Evolutionary conservation across 148 eudicot species (phyloP), one percentile per base, ranked within the genome.

Genomic region (Camellia japonica): DNA sequence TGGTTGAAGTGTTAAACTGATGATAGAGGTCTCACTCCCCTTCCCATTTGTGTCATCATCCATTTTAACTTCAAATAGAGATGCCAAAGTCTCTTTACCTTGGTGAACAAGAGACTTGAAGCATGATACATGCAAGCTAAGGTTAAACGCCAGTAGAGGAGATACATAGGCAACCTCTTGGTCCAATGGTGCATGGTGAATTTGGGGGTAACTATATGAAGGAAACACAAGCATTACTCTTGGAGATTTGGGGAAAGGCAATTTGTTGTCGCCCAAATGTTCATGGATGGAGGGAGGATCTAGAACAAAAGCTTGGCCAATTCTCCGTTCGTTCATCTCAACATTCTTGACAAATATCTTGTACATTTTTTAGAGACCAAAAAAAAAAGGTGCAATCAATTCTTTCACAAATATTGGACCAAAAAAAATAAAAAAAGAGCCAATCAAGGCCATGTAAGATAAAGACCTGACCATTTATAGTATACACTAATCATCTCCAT

Each of bases 61-160:
- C 63, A 74, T 82, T 58, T 86, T 78, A 46, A 80, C 72, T 77
- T 88, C 90, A 88, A 95, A 92, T 74, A 92, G 78, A 78, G 93
- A 90, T 67, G 89, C 87, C 16, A 93, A 82, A 66, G 87, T 75
- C 77, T 89, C 93, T 79, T 86, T 87, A 61, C 98, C 98, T 74
- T 86, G 89, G 44, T 85, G 85, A 84, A 93, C 86, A 76, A 93
- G 89, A 79, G 86, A 85, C 78, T 87, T 89, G 84, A 95, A 85
- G 88, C 94, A 88, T 56, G 98, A 93, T 10, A 89, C 82, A 77
- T 95, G 97, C 83, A 95, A 79, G 55, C 86, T 87, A 79, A 93
- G 87, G 82, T 95, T 95, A 80, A 93, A 95, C 59, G 97, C 97
- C 77, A 95, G 78, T 19, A 90, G 83, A 20, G 98, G 92, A 75